Evolutionary conservation across 345 rosid species (phyloP).

Genomic region (Lepidium sativum): DNA sequence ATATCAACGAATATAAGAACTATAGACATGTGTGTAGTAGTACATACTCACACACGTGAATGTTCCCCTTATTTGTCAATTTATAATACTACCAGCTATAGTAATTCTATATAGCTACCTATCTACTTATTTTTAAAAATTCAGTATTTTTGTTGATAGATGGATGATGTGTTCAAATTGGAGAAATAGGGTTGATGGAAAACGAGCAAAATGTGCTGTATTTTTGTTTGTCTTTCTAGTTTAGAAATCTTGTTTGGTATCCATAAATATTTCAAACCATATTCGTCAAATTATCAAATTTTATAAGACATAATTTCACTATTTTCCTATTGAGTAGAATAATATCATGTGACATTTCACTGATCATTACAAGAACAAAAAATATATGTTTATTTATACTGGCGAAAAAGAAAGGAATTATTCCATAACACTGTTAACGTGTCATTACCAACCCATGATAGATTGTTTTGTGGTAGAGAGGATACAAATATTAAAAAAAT

Average conservation of each 20-base stretch:
- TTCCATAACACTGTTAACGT: slow-evolving; percentile 11
- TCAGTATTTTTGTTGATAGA: background rate
- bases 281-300: background rate
- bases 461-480: background rate
- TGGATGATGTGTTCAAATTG: slow-evolving; percentile 5
- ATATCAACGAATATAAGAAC: background rate
- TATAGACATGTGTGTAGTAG: slow-evolving; percentile 2
- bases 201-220: slow-evolving; percentile 29
- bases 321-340: background rate
- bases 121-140: background rate
- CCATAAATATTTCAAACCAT: background rate
- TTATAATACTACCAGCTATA: background rate
- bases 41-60: slow-evolving; percentile 24
- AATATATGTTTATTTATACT: no score
- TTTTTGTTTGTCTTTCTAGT: slow-evolving; percentile 1
- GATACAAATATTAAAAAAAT: background rate
- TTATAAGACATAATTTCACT: background rate
- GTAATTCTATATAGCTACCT: background rate
- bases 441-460: slow-evolving; percentile 22
- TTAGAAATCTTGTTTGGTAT: background rate
- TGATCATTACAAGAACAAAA: no score
- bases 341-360: background rate
- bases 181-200: background rate
- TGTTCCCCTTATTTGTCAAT: slow-evolving; percentile 19
- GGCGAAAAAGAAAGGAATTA: background rate